Evolutionary conservation across 805 yeast species (phyloP), one percentile per base, ranked within the genome.

Genomic region (Ogataea naganishii): DNA sequence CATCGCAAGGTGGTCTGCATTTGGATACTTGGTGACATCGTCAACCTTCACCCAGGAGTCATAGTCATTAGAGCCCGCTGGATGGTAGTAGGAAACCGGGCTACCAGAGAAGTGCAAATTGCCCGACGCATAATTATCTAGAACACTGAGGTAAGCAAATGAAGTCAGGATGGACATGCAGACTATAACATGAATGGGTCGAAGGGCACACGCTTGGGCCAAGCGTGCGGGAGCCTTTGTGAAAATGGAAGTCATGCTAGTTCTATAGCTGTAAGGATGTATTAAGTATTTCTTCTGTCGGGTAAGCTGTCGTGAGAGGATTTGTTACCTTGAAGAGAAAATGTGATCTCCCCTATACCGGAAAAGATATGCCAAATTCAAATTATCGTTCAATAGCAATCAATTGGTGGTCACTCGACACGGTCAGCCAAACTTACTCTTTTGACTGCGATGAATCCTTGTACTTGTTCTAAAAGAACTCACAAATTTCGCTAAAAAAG

Each of bases 121-220:
- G 12, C 32, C 23, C 4, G 48, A 38, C 30, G 70, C 60, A 50
- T 77, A 80, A 37, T 77, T 75, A 40, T 79, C 84, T 20, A 80
- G 73, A 3, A 79, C 69, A 4, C 88, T 69, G 35, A 88, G 64
- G 51, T 88, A 89, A 7, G 89, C 80, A 31, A 82, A 58, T 3
- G 95, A 79, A 3, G 94, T 92, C 23, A 84, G 51, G 28, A 86
- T 57, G 10, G 89, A 67, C 5, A 85, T 70, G 33, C 73, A 47
- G 27, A 85, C 73, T 31, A 88, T 75, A 32, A 85, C 70, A 56
- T 88, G 97, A 41, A 89, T 83, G 12, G 98, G 98, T 48, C 77
- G 70, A 36, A 72, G 70, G 10, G 95, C 92, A 31, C 89, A 73
- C 14, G 67, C 51, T 34, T 60, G 62, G 17, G 62, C 55, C 18